Percentiles rank a stretch among this genome's conserved stretches.
phyloP scores from a whole-genome alignment of 768 basidiomycete genomes.

The Stropharia rugosoannulata region DNA sequence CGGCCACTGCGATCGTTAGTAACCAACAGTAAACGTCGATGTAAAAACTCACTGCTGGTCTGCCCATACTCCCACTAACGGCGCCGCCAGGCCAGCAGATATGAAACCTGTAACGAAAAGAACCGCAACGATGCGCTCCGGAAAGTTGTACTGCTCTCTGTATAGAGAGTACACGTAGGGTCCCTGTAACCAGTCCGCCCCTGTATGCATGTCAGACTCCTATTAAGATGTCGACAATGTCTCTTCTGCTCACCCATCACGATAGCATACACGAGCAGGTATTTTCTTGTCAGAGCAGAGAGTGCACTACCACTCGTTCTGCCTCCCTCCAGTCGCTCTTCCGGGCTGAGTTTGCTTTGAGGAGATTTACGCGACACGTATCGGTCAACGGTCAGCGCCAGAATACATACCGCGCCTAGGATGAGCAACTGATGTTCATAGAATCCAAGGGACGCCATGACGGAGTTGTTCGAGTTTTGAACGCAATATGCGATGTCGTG shows the following conservation, averaged over 20 bases:
- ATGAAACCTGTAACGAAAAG: conserved; percentile 80
- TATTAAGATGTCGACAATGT: not conserved
- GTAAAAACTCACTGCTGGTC: conserved; percentile 60
- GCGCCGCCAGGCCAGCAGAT: conserved; percentile 67
- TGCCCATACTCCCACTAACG: conserved; percentile 75
- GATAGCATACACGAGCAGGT: conserved; percentile 66
- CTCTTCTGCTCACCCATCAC: conserved; percentile 59
- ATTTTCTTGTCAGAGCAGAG: conserved; percentile 37
- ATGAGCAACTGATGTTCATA: conserved; percentile 26
- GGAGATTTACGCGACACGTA: conserved; percentile 14
- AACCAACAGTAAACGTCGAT: not conserved
- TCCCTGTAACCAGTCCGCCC: conserved; percentile 79
- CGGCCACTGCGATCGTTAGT: conserved; percentile 49
- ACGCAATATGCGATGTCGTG: no score
- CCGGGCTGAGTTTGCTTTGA: conserved; percentile 12
- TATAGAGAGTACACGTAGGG: conserved; percentile 80
- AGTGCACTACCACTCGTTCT: conserved; percentile 8
- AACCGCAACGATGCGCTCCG: conserved; percentile 63
- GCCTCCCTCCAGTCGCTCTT: conserved; percentile 22
- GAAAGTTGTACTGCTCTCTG: conserved; percentile 61
- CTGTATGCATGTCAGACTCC: conserved; percentile 28
- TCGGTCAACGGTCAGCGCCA: conserved; percentile 20
- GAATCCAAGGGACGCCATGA: conserved; percentile 16
- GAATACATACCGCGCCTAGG: conserved; percentile 19
- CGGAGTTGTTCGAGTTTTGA: not conserved